Conservation (phyloP, 2,329 filamentous ascomycete genomes). For the Pseudonectria foliicola region DNA sequence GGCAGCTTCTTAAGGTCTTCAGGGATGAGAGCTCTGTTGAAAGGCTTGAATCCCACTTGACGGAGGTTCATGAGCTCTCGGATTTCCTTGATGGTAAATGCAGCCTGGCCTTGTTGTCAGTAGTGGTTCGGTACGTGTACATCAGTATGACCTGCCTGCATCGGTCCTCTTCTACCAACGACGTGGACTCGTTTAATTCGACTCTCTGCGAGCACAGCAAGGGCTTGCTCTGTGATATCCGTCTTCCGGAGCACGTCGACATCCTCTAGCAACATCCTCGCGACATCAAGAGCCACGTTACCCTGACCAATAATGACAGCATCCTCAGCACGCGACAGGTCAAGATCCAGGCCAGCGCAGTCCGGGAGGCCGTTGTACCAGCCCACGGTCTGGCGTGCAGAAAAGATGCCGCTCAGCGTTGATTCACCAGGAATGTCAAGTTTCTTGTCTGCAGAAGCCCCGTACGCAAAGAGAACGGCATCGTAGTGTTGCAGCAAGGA, state of each 20-base stretch:
- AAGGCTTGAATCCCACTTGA: conserved; percentile 62
- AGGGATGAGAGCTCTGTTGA: conserved; percentile 61
- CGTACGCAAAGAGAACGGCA: conserved; percentile 87
- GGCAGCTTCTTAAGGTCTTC: conserved; percentile 61
- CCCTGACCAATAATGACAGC: conserved; percentile 90
- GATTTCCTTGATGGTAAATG: conserved; percentile 92
- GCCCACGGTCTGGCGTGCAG: conserved; percentile 86
- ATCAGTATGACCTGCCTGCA: conserved; percentile 54
- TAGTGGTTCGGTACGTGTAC: no score
- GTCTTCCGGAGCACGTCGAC: conserved; percentile 69
- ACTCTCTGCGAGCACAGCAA: conserved; percentile 66
- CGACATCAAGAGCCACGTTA: conserved; percentile 92
- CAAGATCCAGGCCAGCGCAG: conserved; percentile 63
- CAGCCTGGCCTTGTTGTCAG: conserved; percentile 55
- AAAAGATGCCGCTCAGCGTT: conserved; percentile 65
- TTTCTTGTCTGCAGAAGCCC: conserved; percentile 74
- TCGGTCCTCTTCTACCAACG: conserved; percentile 81
- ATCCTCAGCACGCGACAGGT: conserved; percentile 68
- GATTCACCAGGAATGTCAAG: conserved; percentile 77
- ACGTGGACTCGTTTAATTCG: conserved; percentile 73
- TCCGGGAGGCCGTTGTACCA: conserved; percentile 98
- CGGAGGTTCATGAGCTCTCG: conserved; percentile 79
- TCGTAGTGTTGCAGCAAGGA: conserved; percentile 78
- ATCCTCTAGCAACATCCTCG: conserved; percentile 74
- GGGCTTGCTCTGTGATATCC: conserved; percentile 80